Evolutionary conservation across 371 early-diverging fungal genomes (phyloP), one percentile per base, ranked within the genome.

Genomic region (Apophysomyces ossiformis): DNA sequence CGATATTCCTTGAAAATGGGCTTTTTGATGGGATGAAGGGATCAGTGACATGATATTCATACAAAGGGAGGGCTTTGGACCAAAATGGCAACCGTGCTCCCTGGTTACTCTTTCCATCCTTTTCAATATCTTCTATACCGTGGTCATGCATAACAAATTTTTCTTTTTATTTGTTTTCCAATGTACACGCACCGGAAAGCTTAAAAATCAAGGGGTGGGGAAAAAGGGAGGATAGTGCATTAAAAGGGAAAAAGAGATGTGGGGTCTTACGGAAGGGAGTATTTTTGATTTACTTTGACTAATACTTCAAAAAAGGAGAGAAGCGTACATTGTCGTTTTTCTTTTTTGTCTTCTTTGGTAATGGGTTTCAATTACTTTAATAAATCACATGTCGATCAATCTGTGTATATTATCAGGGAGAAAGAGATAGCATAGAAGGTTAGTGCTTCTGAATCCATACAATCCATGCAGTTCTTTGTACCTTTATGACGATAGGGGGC

Each of bases 401-500:
- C 64, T 64, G 8, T 16, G 35, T 7, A 11, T 44, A 12, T 16
- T 61, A 18, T 21, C 21, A 11, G 4, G 21, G 35, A 37, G 16
- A 9, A 57, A 43, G 37, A 13, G 18, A 41, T 26, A 26, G 32
- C 1, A 26, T 26, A 26, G 32, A 26, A 26, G 3, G 32, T 26
- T 26, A 26, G 3, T 26, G 32, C 32, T 26, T 26, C 32, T 26
- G 32, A 26, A 26, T 26, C 32, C 32, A 26, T 26, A 26, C 2
- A 26, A 26, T 26, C 32, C 32, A 16, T n/a, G 57, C 11, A 8
- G 9, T 7, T 6, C 0, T 26, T 12, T 26, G 43, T 71, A 79
- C 73, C 63, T 70, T 78, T 64, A 95, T 92, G 61, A 92, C 86
- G 68, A 96, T 94, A 5, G 96, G 96, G 21, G 96, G 95, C 11